phyloP scores from a whole-genome alignment of 176 grass and related monocot genomes.

The Oropetium thomaeum region DNA sequence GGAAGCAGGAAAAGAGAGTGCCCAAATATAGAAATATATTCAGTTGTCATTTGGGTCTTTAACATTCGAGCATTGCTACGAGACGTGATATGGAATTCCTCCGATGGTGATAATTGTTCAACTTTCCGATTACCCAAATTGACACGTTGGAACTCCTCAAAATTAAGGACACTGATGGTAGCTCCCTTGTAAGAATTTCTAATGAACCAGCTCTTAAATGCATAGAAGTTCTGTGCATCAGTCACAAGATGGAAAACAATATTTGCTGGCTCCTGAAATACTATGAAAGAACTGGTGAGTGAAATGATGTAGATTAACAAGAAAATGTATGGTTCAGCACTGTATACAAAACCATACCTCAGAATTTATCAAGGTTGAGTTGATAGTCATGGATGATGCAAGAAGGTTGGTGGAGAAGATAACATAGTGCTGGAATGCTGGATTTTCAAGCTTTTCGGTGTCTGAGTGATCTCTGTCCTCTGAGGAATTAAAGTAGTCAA shows the following conservation, averaged over 20 bases:
- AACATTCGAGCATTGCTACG: neutral
- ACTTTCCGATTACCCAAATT: conserved; percentile 20
- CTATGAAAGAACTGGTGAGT: conserved; percentile 40
- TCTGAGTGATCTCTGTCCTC: conserved; percentile 30
- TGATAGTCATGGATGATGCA: conserved; percentile 66
- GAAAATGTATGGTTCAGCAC: neutral
- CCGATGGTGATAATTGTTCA: conserved; percentile 50
- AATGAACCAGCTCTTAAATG: conserved; percentile 77
- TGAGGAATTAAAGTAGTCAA: conserved; percentile 61
- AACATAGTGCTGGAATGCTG: conserved; percentile 49
- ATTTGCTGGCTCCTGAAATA: conserved; percentile 65
- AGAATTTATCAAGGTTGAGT: conserved; percentile 71
- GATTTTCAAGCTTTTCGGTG: conserved; percentile 48
- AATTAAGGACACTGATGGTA: conserved; percentile 47
- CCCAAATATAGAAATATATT: conserved; percentile 69
- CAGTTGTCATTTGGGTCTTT: conserved; percentile 40
- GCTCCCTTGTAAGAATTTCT: conserved; percentile 64
- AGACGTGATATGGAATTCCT: conserved; percentile 62
- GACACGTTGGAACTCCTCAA: conserved; percentile 46
- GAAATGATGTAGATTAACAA: conserved; percentile 29
- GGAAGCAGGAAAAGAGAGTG: conserved; percentile 71
- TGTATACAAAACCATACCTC: conserved; percentile 43
- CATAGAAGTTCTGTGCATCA: conserved; percentile 64
- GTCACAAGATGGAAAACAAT: conserved; percentile 80
- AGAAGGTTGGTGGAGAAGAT: conserved; percentile 71